Evolutionary conservation across 2,329 filamentous ascomycete genomes (phyloP).

Genomic region (Penicillium italicum): DNA sequence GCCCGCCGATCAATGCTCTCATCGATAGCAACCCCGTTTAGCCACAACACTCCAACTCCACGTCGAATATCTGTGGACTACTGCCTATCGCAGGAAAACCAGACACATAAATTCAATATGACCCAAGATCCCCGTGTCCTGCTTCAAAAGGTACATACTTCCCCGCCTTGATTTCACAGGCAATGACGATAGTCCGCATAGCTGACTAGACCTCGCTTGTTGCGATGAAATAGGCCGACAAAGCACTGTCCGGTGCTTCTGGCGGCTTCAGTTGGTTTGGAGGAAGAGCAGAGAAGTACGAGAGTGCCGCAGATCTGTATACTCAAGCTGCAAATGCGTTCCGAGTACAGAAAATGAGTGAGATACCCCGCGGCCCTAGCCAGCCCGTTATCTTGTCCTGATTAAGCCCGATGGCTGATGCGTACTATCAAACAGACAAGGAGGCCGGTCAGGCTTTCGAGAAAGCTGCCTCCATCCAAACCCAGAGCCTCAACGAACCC

Average conservation of each 20-base stretch:
- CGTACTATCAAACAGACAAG: constrained; percentile 54
- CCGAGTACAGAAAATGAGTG: constrained; percentile 78
- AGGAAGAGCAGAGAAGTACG: constrained; percentile 80
- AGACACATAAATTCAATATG: constrained; percentile 48
- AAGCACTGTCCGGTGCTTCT: constrained; percentile 67
- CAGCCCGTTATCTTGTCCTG: background rate
- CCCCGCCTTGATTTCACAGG: constrained; percentile 14
- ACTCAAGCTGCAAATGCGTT: constrained; percentile 89
- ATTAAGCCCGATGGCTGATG: background rate
- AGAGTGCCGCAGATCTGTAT: constrained; percentile 83
- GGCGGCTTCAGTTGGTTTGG: constrained; percentile 89
- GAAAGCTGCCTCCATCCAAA: constrained; percentile 76
- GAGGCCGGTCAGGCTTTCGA: constrained; percentile 87
- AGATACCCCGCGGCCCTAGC: constrained; percentile 30
- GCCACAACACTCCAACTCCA: constrained; percentile 19
- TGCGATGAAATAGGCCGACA: constrained; percentile 67
- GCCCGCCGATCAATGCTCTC: constrained; percentile 24
- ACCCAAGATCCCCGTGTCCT: constrained; percentile 73
- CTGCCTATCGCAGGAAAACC: background rate
- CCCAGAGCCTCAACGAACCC: constrained; percentile 77
- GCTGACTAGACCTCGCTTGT: constrained; percentile 25
- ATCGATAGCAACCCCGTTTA: constrained; percentile 12
- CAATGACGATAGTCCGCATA: constrained; percentile 28
- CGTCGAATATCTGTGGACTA: constrained; percentile 7
- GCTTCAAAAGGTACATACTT: constrained; percentile 64